phyloP scores from a whole-genome alignment of 2,329 filamentous ascomycete species.

The Lomentospora prolificans region DNA sequence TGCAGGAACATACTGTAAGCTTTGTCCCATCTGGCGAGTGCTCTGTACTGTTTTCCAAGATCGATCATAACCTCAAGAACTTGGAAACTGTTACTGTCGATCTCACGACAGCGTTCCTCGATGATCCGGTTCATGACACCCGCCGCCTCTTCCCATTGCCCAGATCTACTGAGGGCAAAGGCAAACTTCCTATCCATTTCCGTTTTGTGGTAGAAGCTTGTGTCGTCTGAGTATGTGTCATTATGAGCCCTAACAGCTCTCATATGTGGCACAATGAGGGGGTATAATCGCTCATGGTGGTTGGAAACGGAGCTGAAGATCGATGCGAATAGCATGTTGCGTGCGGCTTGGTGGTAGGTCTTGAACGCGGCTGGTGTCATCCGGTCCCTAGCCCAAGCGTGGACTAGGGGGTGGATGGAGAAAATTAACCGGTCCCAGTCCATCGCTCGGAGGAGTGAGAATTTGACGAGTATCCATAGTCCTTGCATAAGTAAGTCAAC shows the following conservation, averaged over 20 bases:
- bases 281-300: slow-evolving; percentile 3
- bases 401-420: slow-evolving; percentile 18
- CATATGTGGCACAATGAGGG: slow-evolving; percentile 6
- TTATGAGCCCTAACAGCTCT: background rate
- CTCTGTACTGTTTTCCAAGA: slow-evolving; percentile 1
- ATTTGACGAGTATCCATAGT: background rate
- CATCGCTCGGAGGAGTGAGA: background rate
- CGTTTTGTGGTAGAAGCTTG: background rate
- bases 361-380: background rate
- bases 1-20: background rate
- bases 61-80: background rate
- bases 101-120: background rate
- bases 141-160: slow-evolving; percentile 5
- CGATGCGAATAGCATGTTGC: slow-evolving; percentile 5
- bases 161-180: background rate
- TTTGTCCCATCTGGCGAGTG: background rate
- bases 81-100: background rate
- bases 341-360: slow-evolving; percentile 4
- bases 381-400: slow-evolving; percentile 15
- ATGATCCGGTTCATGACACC: background rate
- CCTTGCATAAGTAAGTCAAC: background rate
- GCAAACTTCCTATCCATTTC: slow-evolving; percentile 6
- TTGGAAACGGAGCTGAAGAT: background rate
- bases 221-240: background rate
- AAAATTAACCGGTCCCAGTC: background rate